A percentile compares a stretch with the other conserved stretches of the same genome.
These are phyloP conservation scores for Isabelozyma pseudorhagii DNA, from an alignment of 805 yeast species.

Conservation along the genomic window DNA sequence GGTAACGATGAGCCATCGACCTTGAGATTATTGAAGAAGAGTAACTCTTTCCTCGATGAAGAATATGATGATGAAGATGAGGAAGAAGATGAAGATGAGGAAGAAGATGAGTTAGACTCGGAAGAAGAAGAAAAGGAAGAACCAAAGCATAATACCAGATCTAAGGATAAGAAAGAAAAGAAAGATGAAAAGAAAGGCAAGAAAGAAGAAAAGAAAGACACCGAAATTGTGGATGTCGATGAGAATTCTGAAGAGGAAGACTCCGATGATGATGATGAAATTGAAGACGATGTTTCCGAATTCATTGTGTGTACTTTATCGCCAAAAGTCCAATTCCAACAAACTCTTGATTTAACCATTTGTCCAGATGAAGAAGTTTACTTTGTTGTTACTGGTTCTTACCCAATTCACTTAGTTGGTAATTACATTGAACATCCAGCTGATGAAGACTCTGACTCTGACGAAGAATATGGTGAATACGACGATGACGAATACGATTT, in stretches of 20 bases:
- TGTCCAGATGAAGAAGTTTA: constrained; percentile 90
- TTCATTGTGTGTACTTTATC: constrained; percentile 85
- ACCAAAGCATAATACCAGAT: constrained; percentile 14
- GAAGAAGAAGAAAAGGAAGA: constrained; percentile 16
- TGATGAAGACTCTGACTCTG: constrained; percentile 61
- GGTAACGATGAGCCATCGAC: constrained; percentile 83
- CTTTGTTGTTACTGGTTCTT: constrained; percentile 95
- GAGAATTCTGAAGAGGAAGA: constrained; percentile 52
- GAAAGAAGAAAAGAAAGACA: constrained; percentile 21
- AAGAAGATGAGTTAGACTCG: constrained; percentile 43
- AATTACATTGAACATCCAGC: constrained; percentile 96
- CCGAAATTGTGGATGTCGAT: constrained; percentile 44
- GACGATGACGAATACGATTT: constrained; percentile 58
- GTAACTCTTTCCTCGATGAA: constrained; percentile 41
- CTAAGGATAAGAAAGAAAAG: constrained; percentile 19
- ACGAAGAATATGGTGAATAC: constrained; percentile 45
- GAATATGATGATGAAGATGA: constrained; percentile 42
- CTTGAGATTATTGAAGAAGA: constrained; percentile 79
- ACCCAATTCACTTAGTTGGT: constrained; percentile 89
- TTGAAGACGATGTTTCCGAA: constrained; percentile 78
- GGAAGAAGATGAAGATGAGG: constrained; percentile 43
- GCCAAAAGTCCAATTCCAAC: constrained; percentile 84
- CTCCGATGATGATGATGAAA: constrained; percentile 56
- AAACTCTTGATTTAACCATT: constrained; percentile 84
- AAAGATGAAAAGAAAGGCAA: constrained; percentile 14